Percentiles rank a stretch among this genome's conserved stretches.
Evolutionary conservation across 345 rosid genomes (phyloP).

Genomic region (Turritis glabra): DNA sequence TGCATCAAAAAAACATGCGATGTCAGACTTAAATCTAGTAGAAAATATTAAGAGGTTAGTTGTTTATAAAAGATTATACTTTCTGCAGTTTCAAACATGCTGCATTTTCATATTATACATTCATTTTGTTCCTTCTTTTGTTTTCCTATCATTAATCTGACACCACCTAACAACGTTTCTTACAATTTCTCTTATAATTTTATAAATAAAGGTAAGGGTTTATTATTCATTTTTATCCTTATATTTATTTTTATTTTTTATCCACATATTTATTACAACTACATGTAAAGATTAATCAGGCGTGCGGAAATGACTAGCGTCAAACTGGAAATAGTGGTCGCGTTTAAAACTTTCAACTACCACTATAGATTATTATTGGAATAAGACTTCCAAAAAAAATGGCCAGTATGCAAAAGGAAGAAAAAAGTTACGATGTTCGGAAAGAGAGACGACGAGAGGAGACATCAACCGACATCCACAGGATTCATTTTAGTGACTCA

Average conservation of each 20-base stretch:
- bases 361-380: not conserved
- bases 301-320: not conserved
- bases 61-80: not conserved
- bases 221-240: not conserved
- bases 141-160: not conserved
- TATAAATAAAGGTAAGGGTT: not conserved
- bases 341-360: not conserved
- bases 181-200: not conserved
- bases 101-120: not conserved
- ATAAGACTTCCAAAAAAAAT: not conserved
- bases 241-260: not conserved
- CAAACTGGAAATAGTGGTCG: not conserved
- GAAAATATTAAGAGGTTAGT: not conserved
- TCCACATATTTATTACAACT: not conserved
- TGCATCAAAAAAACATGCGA: slow-evolving; percentile 13
- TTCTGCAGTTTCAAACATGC: not conserved
- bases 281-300: not conserved
- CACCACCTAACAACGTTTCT: not conserved
- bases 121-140: slow-evolving; percentile 1
- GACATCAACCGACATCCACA: not conserved
- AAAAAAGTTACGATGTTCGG: not conserved
- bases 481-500: not conserved
- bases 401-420: not conserved
- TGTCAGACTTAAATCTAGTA: slow-evolving; percentile 14
- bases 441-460: not conserved